These are phyloP conservation scores for Ceratocystis cubensis DNA, from an alignment of 2,329 filamentous ascomycete species.

Conservation along the genomic window DNA sequence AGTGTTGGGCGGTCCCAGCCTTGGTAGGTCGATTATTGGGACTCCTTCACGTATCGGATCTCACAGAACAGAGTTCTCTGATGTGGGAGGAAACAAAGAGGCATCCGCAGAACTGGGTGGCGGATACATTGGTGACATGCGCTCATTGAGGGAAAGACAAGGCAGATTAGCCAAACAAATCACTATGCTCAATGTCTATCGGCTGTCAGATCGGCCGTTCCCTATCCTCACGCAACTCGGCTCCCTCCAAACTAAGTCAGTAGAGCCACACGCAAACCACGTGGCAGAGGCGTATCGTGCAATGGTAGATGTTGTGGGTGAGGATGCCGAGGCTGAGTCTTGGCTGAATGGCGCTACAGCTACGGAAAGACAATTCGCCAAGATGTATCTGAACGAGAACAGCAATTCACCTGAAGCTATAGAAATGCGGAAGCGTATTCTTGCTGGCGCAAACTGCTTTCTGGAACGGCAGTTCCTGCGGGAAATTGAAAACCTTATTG, in stretches of 20 bases:
- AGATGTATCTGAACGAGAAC: slow-evolving; percentile 64
- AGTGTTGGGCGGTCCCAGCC: slow-evolving; percentile 45
- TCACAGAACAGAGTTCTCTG: slow-evolving; percentile 54
- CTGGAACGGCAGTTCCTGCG: slow-evolving; percentile 70
- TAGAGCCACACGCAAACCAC: slow-evolving; percentile 59
- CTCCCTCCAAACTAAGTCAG: slow-evolving; percentile 56
- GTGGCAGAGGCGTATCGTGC: slow-evolving; percentile 74
- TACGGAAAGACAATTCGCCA: slow-evolving; percentile 62
- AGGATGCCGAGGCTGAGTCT: slow-evolving; percentile 49
- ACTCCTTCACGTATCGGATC: slow-evolving; percentile 56
- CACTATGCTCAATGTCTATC: slow-evolving; percentile 61
- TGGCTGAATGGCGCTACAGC: slow-evolving; percentile 51
- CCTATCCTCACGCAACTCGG: slow-evolving; percentile 66
- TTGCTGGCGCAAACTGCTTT: slow-evolving; percentile 65
- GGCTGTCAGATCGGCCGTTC: slow-evolving; percentile 53
- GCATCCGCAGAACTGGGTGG: slow-evolving; percentile 30
- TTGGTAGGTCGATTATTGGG: slow-evolving; percentile 80
- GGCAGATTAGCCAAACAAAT: slow-evolving; percentile 67
- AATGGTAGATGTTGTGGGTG: slow-evolving; percentile 64
- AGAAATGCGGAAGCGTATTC: slow-evolving; percentile 62
- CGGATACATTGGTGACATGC: slow-evolving; percentile 51
- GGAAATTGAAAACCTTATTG: slow-evolving; percentile 64
- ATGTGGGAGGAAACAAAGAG: slow-evolving; percentile 48
- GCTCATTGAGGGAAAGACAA: slow-evolving; percentile 73
- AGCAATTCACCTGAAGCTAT: slow-evolving; percentile 51